Conservation (phyloP, 768 basidiomycete genomes). For the Podaxis rugospora region DNA sequence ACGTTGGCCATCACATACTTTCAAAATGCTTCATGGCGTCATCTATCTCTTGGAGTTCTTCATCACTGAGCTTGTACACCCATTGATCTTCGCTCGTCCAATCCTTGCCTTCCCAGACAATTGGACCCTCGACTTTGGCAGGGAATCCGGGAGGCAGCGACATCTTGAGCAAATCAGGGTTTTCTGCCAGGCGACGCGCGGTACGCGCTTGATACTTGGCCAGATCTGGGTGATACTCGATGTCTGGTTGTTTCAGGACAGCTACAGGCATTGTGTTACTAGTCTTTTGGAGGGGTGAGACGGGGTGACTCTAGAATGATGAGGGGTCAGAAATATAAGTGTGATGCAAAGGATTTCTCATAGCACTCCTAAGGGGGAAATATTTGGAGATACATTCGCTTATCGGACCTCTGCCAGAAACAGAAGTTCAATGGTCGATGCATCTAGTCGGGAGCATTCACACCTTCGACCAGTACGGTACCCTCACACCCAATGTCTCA, state of each 20-base stretch:
- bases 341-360: neutral
- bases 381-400: neutral
- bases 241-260: conserved; percentile 27
- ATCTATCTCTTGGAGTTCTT: conserved; percentile 32
- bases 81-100: conserved; percentile 36
- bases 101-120: conserved; percentile 42
- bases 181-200: conserved; percentile 27
- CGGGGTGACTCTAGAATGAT: neutral
- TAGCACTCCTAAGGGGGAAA: neutral
- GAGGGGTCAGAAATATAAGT: neutral
- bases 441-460: neutral
- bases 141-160: conserved; percentile 34
- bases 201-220: conserved; percentile 35
- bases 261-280: neutral
- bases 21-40: conserved; percentile 22
- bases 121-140: conserved; percentile 26
- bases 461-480: neutral
- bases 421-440: neutral
- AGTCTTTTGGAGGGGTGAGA: neutral
- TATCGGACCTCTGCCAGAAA: neutral
- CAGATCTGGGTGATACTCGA: conserved; percentile 33
- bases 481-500: neutral
- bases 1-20: neutral
- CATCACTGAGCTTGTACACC: conserved; percentile 29
- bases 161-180: conserved; percentile 25